Conservation (phyloP, 306 rosid genomes). For the Cotoneaster glaucophyllus region DNA sequence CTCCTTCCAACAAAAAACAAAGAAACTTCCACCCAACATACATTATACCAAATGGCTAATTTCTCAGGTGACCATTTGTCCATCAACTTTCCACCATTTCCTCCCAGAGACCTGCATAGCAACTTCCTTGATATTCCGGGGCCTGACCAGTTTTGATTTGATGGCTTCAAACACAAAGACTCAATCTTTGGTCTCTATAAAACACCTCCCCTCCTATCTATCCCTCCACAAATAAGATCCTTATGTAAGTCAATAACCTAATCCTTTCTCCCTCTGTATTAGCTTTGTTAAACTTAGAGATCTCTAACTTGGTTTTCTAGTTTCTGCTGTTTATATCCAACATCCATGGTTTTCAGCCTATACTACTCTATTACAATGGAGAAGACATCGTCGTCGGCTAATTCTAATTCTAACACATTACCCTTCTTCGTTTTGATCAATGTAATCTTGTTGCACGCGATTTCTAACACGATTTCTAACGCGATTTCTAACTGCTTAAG, state of each 20-base stretch:
- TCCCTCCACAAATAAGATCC: neutral
- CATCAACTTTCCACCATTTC: neutral
- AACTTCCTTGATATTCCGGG: conserved; percentile 27
- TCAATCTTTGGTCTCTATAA: conserved; percentile 1
- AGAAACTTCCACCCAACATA: neutral
- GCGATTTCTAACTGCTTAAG: neutral
- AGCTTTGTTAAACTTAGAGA: neutral
- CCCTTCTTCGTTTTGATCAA: conserved; percentile 18
- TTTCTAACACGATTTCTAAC: neutral
- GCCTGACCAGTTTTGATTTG: neutral
- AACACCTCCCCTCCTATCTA: neutral
- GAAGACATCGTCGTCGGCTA: conserved; percentile 3
- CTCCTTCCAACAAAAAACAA: neutral
- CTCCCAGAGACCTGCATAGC: conserved; percentile 5
- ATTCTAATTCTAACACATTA: neutral
- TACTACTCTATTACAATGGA: conserved; percentile 24
- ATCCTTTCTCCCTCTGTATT: neutral
- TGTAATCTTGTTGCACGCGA: neutral
- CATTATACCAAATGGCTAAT: neutral
- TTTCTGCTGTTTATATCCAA: neutral
- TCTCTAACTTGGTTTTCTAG: conserved; percentile 6
- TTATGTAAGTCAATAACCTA: conserved; percentile 13
- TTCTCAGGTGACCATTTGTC: conserved; percentile 3
- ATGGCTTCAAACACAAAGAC: conserved; percentile 4
- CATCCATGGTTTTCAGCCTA: conserved; percentile 7